Evolutionary conservation across 2,329 filamentous ascomycete genomes (phyloP).

Genomic region (Aspergillus pseudoviridinutans): DNA sequence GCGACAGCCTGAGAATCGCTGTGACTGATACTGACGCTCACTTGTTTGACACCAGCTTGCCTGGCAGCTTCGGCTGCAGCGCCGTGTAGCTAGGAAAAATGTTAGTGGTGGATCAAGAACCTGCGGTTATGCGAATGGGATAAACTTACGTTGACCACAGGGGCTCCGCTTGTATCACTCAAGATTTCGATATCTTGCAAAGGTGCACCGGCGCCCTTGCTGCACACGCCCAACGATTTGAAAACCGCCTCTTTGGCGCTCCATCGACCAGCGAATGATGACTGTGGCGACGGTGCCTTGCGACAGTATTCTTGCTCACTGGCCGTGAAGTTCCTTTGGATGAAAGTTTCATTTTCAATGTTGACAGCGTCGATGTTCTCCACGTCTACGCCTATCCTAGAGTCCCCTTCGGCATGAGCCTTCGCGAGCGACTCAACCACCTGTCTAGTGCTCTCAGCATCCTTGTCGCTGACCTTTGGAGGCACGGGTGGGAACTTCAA

Average conservation of each 20-base stretch:
- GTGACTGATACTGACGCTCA: conserved; percentile 94
- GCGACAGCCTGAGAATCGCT: conserved; percentile 91
- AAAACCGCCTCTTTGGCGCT: conserved; percentile 98
- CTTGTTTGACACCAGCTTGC: conserved; percentile 78
- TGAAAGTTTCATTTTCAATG: conserved; percentile 88
- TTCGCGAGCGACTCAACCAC: conserved; percentile 75
- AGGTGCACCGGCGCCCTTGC: conserved; percentile 82
- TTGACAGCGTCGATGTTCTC: conserved; percentile 85
- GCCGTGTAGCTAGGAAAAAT: conserved; percentile 67
- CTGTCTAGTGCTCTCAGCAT: conserved; percentile 62
- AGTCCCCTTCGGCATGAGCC: conserved; percentile 58
- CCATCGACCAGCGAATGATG: conserved; percentile 93
- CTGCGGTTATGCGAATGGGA: conserved; percentile 7
- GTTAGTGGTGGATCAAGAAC: conserved; percentile 24
- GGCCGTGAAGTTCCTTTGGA: conserved; percentile 89
- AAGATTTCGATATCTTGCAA: conserved; percentile 93
- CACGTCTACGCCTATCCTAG: conserved; percentile 89
- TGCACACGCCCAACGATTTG: conserved; percentile 85
- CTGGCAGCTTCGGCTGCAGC: conserved; percentile 79
- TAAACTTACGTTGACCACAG: conserved; percentile 73
- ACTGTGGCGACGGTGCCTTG: conserved; percentile 72
- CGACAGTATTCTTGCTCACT: conserved; percentile 83
- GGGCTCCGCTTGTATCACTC: conserved; percentile 75
- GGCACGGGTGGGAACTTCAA: conserved; percentile 69
- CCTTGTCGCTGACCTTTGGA: conserved; percentile 58